Base-by-base conservation (phyloP, 1,139 yeast species). In the Yarrowia galli region DNA sequence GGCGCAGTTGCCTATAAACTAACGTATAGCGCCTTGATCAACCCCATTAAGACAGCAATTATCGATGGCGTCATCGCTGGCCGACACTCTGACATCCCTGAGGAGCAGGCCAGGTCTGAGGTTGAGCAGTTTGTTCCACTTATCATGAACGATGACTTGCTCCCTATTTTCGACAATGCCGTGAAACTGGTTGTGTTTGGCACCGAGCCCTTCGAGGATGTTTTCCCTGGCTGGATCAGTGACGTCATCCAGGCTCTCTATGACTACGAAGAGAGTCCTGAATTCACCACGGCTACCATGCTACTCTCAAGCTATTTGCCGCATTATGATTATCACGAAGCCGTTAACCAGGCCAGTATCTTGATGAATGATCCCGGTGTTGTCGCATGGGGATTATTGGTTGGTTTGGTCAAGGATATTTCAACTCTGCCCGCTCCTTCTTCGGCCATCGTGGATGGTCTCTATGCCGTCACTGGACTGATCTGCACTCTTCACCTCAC, bases 101-200 rank as follows among this genome's bases (percentile, higher is more conserved):
- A 18, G 25, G 23, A 10, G 0, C 56, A 49, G 56, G 56, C 56
- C 5, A 6, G 2, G 13, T 18, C 43, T 3, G 58, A 51, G 13
- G 9, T 51, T 10, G 15, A 20, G 6, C 9, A 35, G 20, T 51
- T 51, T 16, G 28, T 51, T 20, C 58, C 58, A 15, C 58, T 51
- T 5, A 35, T 51, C 43, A n/a, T 51, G 58, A 36, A 51, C 43
- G 58, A 51, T 13, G 15, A 51, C 20, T 18, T 51, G 28, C 25
- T 35, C 2, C 58, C 58, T 35, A 9, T 35, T 28, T 35, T 51
- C 12, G 43, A 51, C 12, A 12, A 18, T 8, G 58, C 20, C 7
- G 58, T 36, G 1, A 20, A 35, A 5, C 18, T 51, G 7, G 6
- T 35, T 16, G 13, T 49, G 5, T 2, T 2, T 4, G 42, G 42